Evolutionary conservation across 306 rosid genomes (phyloP).

Genomic region (Quercus mongolica): DNA sequence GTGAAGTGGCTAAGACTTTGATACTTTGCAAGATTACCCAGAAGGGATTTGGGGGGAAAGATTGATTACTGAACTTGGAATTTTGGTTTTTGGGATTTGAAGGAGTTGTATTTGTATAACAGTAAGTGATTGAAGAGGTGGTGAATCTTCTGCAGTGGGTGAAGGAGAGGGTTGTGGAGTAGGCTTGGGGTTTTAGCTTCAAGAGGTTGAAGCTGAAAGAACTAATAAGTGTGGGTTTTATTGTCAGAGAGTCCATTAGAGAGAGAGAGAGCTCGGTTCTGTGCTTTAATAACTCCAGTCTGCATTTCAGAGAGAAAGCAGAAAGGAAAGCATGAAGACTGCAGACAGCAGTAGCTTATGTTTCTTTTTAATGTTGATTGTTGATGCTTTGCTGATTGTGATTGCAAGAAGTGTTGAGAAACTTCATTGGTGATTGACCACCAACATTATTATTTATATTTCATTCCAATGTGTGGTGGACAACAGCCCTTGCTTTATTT

Average conservation of each 20-base stretch:
- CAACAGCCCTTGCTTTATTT: neutral
- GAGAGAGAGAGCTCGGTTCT: neutral
- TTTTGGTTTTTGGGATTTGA: conserved; percentile 17
- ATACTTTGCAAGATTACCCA: conserved; percentile 26
- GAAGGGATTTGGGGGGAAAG: conserved; percentile 19
- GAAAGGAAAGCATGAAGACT: neutral
- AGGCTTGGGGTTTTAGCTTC: neutral
- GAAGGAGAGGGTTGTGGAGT: conserved; percentile 6
- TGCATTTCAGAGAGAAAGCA: conserved; percentile 42
- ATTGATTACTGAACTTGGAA: neutral
- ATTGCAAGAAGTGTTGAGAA: neutral
- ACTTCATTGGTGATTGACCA: neutral
- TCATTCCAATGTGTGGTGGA: neutral
- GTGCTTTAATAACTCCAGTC: conserved; percentile 28
- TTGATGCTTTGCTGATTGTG: neutral
- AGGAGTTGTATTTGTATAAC: neutral
- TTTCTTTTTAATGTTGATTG: no score
- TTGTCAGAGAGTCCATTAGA: conserved; percentile 49
- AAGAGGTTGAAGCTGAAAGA: conserved; percentile 23
- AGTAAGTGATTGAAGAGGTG: conserved; percentile 16
- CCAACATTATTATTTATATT: neutral
- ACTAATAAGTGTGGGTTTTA: conserved; percentile 16
- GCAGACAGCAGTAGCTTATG: neutral
- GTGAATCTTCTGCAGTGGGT: conserved; percentile 1
- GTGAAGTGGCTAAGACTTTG: conserved; percentile 27